Base-by-base conservation (phyloP, 345 rosid genomes). In the Acer saccharum region DNA sequence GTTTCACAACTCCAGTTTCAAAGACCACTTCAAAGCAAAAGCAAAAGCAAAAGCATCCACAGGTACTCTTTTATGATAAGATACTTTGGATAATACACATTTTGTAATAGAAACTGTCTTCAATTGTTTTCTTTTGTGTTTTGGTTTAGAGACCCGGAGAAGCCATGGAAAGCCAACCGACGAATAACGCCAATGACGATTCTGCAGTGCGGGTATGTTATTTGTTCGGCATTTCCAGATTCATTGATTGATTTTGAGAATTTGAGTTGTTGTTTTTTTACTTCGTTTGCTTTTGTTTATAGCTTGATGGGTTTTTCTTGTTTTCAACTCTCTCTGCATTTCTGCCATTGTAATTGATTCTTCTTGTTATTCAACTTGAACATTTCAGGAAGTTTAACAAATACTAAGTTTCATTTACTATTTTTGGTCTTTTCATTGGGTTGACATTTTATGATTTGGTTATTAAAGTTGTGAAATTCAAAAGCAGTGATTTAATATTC, bases 101-200 rank as follows among this genome's bases (percentile, higher is more conserved):
- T 25, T 62, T 68, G 44, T 70, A 16, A 23, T 71, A 44, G 7
- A 52, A 29, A 16, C 17, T 11, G 1, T 74, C 21, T 76, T 80
- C 21, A 12, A 16, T 76, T 46, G 50, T 48, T 41, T 23, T 7
- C 25, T 57, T 76, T 18, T 27, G 62, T 32, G 74, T 68, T 78
- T 39, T 39, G 68, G 54, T 27, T 18, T 70, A 88, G 91, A 72
- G 54, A 83, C 78, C 86, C 32, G 16, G 23, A 71, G 80, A 83
- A 76, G 70, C 72, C 3, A 79, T 84, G 86, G 88, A 81, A 79
- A 79, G 68, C 71, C 77, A 78, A 41, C 66, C 48, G 58, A 44
- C 20, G 74, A 69, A 71, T 7, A 81, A 73, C 50, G 79, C 71
- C 81, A 83, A 68, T 27, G 82, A 73, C 61, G 63, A 50, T 13